Evolutionary conservation across 2,329 filamentous ascomycete genomes (phyloP), one percentile per base, ranked within the genome.

Genomic region (Calonectria ilicicola): DNA sequence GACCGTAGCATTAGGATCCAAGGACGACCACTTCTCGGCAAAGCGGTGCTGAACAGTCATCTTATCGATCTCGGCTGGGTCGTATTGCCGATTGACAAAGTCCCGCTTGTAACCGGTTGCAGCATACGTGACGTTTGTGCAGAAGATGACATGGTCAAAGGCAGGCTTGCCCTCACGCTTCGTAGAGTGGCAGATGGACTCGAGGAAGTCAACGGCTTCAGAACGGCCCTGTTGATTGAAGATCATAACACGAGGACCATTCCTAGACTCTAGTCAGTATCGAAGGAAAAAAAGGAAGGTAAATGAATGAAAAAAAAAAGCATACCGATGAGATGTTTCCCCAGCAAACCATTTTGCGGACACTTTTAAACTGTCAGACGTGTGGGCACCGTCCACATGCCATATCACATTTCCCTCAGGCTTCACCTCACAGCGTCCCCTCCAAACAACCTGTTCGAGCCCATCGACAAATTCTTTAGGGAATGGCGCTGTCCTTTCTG

Each of bases 381-480:
- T 99, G 83, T 99, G 97, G 2, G 95, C 97, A 10, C 97, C 96
- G 81, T 99, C 97, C 23, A 99, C 90, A 80, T 96, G 93, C 96
- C 96, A 99, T 19, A 88, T 88, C 6, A 98, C 86, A 2, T 80
- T 80, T 3, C 86, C 87, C 73, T 91, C 89, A 4, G 83, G 76
- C 78, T 89, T 91, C 47, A 88, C 85, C 76, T 93, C 91, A 80
- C 96, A 98, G 56, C 97, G 90, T 5, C 96, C 97, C 47, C 95
- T 90, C 86, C 95, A 94, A 3, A 91, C 90, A 2, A 95, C 93
- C 77, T 91, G 85, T 81, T 96, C 92, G 1, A 99, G 86, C 0
- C 95, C 97, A 17, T 89, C 87, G 27, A 91, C 85, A 80, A 98
- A 94, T 75, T 92, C 89, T 14, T 84, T 81, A 0, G 94, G 91